Percentiles rank a stretch among this genome's conserved stretches.
These are phyloP conservation scores for Aristolochia contorta DNA, from an alignment of 164 flowering plant genomes.

Conservation along the genomic window DNA sequence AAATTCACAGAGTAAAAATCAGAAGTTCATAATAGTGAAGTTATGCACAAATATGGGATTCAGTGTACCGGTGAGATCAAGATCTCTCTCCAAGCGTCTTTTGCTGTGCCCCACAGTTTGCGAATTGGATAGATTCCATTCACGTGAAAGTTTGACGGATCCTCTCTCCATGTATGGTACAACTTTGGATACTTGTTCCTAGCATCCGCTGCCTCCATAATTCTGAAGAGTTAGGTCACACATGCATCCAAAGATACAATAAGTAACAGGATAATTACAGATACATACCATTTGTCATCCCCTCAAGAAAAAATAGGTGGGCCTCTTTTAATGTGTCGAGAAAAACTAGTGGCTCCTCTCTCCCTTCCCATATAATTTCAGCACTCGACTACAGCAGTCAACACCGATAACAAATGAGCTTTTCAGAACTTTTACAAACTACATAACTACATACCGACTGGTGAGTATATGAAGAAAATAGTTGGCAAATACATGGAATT, in stretches of 20 bases:
- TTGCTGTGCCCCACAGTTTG: slow-evolving; percentile 47
- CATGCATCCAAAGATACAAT: slow-evolving; percentile 6
- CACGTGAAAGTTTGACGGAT: slow-evolving; percentile 52
- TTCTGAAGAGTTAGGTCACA: slow-evolving; percentile 27
- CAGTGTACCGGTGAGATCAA: slow-evolving; percentile 43
- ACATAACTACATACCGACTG: slow-evolving; percentile 4
- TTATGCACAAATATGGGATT: neutral
- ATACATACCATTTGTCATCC: slow-evolving; percentile 65
- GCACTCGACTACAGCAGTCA: slow-evolving; percentile 50
- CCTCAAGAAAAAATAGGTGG: slow-evolving; percentile 60
- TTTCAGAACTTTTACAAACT: slow-evolving; percentile 1
- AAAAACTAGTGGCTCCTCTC: slow-evolving; percentile 52
- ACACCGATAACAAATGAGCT: too few species aligned
- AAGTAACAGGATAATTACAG: neutral
- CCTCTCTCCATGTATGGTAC: slow-evolving; percentile 63
- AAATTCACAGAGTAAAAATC: neutral
- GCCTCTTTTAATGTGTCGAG: slow-evolving; percentile 74
- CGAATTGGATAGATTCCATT: slow-evolving; percentile 52
- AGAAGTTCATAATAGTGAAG: neutral
- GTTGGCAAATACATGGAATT: neutral
- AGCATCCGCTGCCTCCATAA: slow-evolving; percentile 82
- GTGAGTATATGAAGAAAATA: neutral
- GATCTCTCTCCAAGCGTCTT: slow-evolving; percentile 56
- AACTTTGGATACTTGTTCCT: slow-evolving; percentile 47
- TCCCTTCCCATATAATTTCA: slow-evolving; percentile 58